phyloP scores from a whole-genome alignment of 1,284 basidiomycete species.

The Malassezia psittaci region DNA sequence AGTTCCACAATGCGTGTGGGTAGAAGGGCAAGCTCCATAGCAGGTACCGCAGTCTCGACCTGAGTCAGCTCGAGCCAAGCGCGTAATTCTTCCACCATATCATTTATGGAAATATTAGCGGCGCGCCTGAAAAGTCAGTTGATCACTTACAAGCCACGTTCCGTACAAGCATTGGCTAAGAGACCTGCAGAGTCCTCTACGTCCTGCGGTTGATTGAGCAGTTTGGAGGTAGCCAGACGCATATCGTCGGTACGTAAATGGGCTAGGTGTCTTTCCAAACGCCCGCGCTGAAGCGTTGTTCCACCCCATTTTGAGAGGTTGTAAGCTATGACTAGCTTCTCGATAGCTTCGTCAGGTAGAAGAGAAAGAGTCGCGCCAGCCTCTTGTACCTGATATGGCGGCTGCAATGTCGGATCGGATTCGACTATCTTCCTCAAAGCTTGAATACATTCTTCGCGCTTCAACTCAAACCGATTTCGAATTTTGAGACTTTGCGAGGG shows the following conservation, averaged over 20 bases:
- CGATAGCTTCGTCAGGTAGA: neutral
- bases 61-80: constrained; percentile 2
- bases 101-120: neutral
- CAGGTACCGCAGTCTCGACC: neutral
- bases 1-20: constrained; percentile 19
- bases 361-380: constrained; percentile 6
- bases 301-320: constrained; percentile 33
- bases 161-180: constrained; percentile 28
- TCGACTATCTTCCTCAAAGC: constrained; percentile 17
- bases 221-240: constrained; percentile 19
- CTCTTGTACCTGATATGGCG: neutral
- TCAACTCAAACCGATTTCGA: constrained; percentile 31
- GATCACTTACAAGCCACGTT: constrained; percentile 27
- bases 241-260: constrained; percentile 29
- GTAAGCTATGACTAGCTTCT: constrained; percentile 17
- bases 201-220: constrained; percentile 12
- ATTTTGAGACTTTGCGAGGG: constrained; percentile 59
- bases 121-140: constrained; percentile 6
- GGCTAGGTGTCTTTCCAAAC: constrained; percentile 25
- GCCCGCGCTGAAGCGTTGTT: constrained; percentile 17
- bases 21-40: constrained; percentile 19
- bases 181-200: constrained; percentile 16
- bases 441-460: constrained; percentile 24
- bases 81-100: constrained; percentile 1
- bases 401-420: neutral